These are phyloP conservation scores for Monilinia aucupariae DNA, from an alignment of 2,329 filamentous ascomycete species.

Conservation along the genomic window DNA sequence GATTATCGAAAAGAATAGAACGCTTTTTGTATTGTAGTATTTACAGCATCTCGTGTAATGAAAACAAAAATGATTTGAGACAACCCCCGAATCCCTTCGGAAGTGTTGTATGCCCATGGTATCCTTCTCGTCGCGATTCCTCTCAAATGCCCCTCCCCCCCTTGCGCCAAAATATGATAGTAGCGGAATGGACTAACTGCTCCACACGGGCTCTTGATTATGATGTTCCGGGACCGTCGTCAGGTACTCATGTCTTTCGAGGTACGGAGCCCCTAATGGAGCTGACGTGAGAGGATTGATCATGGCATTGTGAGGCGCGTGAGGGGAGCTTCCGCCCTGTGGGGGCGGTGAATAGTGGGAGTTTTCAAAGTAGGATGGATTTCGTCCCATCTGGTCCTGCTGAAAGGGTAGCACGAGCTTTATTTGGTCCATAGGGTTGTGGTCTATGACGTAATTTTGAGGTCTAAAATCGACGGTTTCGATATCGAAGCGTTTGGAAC, in stretches of 20 bases:
- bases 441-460: conserved; percentile 24
- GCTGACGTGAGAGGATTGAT: conserved; percentile 28
- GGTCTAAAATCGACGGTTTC: conserved; percentile 34
- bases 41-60: not conserved
- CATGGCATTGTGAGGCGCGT: conserved; percentile 19
- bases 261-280: conserved; percentile 17
- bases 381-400: conserved; percentile 22
- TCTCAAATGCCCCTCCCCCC: not conserved
- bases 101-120: not conserved
- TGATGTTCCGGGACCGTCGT: conserved; percentile 16
- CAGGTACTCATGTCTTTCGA: conserved; percentile 25
- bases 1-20: too few species aligned
- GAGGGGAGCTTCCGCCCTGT: conserved; percentile 16
- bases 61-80: not conserved
- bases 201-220: conserved; percentile 20
- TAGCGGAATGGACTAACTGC: conserved; percentile 15
- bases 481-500: conserved; percentile 55
- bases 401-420: conserved; percentile 20
- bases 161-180: not conserved
- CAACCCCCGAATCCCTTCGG: not conserved
- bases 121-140: not conserved
- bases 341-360: conserved; percentile 24
- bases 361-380: conserved; percentile 29
- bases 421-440: conserved; percentile 20
- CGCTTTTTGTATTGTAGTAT: too few species aligned